Evolutionary conservation across 176 grass and related monocot species (phyloP).

Genomic region (Dactylis glomerata): DNA sequence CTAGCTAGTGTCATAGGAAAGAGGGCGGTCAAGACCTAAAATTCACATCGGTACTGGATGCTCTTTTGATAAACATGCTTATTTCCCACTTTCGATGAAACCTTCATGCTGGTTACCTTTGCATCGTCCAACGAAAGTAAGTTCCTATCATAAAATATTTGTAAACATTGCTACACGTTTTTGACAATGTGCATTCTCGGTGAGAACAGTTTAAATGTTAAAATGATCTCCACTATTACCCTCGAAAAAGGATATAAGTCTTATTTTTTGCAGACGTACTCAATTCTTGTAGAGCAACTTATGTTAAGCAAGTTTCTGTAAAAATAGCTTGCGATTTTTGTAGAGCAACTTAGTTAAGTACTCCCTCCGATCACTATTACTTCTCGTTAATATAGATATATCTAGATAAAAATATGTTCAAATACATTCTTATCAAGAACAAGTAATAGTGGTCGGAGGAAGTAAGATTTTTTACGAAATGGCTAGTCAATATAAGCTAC

Average conservation of each 20-base stretch:
- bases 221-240: not conserved
- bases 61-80: constrained; percentile 1
- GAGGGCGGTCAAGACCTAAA: not conserved
- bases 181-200: not conserved
- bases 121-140: not conserved
- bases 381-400: no score
- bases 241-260: not conserved
- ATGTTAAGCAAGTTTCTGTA: not conserved
- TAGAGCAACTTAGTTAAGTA: no score
- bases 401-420: no score
- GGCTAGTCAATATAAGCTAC: not conserved
- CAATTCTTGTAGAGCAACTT: not conserved
- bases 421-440: no score
- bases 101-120: not conserved
- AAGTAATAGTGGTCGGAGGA: no score
- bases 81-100: not conserved
- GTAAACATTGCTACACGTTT: not conserved
- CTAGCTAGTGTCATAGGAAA: not conserved
- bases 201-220: not conserved
- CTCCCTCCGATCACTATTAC: no score
- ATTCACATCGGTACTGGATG: not conserved
- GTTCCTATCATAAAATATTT: not conserved
- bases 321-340: no score
- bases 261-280: not conserved
- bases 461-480: not conserved